phyloP scores from a whole-genome alignment of 2,329 filamentous ascomycete species.

The Didymella sp. region DNA sequence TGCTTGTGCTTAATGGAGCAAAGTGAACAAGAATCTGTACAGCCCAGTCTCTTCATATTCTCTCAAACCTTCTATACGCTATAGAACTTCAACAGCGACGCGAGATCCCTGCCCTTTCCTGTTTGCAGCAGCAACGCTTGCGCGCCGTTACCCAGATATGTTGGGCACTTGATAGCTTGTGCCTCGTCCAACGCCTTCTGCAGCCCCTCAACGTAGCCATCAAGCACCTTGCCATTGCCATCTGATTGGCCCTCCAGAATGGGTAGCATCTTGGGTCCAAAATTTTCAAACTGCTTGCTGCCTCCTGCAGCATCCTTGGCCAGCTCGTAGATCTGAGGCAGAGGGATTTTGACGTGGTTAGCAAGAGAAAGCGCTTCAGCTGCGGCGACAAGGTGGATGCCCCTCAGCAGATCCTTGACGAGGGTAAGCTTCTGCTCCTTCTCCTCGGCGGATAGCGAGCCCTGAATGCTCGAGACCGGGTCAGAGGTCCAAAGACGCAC shows the following conservation, averaged over 20 bases:
- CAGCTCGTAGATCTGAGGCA: conserved; percentile 47
- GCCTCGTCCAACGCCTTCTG: conserved; percentile 42
- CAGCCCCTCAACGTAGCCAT: conserved; percentile 32
- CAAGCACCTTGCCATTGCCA: conserved; percentile 26
- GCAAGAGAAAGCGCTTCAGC: conserved; percentile 50
- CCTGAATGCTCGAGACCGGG: conserved; percentile 47
- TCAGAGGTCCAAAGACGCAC: conserved; percentile 60
- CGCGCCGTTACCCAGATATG: conserved; percentile 44
- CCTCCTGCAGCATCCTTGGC: conserved; percentile 49
- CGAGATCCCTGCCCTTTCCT: conserved; percentile 31
- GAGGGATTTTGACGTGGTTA: conserved; percentile 47
- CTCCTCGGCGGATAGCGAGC: conserved; percentile 31
- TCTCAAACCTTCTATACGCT: conserved; percentile 5
- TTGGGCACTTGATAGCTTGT: conserved; percentile 45
- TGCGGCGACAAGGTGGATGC: conserved; percentile 47
- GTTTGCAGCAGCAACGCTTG: conserved; percentile 42
- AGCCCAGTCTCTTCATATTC: neutral
- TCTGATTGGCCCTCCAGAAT: conserved; percentile 40
- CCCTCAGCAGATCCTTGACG: conserved; percentile 42
- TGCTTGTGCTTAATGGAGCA: neutral
- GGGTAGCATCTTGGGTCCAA: conserved; percentile 42
- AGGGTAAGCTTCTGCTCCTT: conserved; percentile 47
- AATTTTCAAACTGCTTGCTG: conserved; percentile 45
- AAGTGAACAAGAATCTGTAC: neutral
- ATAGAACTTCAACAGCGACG: conserved; percentile 35